Conservation (phyloP, 1,284 basidiomycete genomes). For the Cutaneotrichosporon spelunceum region DNA sequence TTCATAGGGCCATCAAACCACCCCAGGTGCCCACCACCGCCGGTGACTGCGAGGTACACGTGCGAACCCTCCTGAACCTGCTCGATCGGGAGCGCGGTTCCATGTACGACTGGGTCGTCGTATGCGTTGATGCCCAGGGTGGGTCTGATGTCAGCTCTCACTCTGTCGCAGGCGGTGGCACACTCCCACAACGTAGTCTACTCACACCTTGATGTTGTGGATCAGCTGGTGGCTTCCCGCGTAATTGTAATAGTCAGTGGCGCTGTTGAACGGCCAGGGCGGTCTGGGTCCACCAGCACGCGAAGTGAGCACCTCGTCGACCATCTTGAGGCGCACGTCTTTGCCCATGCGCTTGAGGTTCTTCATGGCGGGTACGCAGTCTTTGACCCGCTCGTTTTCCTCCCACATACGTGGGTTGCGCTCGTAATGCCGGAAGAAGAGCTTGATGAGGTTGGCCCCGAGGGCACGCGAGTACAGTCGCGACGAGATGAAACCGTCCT, state of each 20-base stretch:
- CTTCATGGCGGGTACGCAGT: constrained; percentile 26
- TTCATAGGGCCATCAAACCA: constrained; percentile 69
- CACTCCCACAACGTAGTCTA: not conserved
- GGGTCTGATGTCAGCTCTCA: constrained; percentile 33
- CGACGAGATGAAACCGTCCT: constrained; percentile 63
- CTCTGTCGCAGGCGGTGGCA: no score
- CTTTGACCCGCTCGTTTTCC: constrained; percentile 19
- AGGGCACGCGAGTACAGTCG: constrained; percentile 78
- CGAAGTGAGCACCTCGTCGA: constrained; percentile 63
- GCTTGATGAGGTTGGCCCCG: constrained; percentile 69
- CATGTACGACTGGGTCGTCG: constrained; percentile 83
- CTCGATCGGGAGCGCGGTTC: constrained; percentile 55
- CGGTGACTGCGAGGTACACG: constrained; percentile 70
- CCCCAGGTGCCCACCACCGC: constrained; percentile 85
- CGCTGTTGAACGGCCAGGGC: constrained; percentile 71
- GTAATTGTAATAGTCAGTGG: constrained; percentile 78
- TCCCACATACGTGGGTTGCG: constrained; percentile 32
- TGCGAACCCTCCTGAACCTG: constrained; percentile 61
- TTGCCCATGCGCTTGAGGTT: constrained; percentile 20
- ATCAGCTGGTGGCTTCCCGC: constrained; percentile 52
- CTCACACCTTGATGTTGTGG: constrained; percentile 45
- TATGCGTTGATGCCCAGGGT: constrained; percentile 78
- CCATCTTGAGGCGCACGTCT: constrained; percentile 31
- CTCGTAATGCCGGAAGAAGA: constrained; percentile 64
- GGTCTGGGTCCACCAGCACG: constrained; percentile 69